Evolutionary conservation across 1,284 basidiomycete species (phyloP).

Genomic region (Gastroboletus turbinatus): DNA sequence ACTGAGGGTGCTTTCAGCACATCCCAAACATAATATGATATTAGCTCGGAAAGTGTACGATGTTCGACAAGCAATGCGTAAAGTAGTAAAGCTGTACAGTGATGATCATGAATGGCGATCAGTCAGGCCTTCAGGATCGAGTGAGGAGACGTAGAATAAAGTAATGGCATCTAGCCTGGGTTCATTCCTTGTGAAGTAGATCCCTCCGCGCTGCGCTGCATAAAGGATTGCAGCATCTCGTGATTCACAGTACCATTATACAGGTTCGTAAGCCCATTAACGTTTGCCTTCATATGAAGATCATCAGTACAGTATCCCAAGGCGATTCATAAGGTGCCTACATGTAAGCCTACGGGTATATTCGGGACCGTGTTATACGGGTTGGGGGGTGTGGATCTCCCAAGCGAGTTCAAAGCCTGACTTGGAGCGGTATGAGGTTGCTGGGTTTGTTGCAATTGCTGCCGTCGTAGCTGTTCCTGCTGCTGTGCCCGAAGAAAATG

Average conservation of each 20-base stretch:
- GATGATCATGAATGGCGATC: not conserved
- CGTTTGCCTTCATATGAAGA: slow-evolving; percentile 15
- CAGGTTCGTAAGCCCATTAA: slow-evolving; percentile 1
- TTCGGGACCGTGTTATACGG: slow-evolving; percentile 11
- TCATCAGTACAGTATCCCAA: slow-evolving; percentile 5
- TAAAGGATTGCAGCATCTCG: slow-evolving; percentile 64
- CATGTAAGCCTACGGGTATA: slow-evolving; percentile 17
- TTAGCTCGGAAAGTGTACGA: slow-evolving; percentile 3
- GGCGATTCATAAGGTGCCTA: slow-evolving; percentile 9
- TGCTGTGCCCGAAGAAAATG: slow-evolving; percentile 25
- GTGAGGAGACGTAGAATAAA: not conserved
- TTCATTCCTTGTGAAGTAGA: slow-evolving; percentile 27
- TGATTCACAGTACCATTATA: slow-evolving; percentile 40
- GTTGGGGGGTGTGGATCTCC: slow-evolving; percentile 11
- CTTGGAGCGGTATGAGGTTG: slow-evolving; percentile 13
- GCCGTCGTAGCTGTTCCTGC: slow-evolving; percentile 30
- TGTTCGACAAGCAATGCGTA: slow-evolving; percentile 18
- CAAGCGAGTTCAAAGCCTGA: slow-evolving; percentile 18
- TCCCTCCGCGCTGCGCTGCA: slow-evolving; percentile 51
- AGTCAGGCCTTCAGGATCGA: not conserved
- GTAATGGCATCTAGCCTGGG: slow-evolving; percentile 9
- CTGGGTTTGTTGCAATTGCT: slow-evolving; percentile 33
- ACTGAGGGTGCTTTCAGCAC: slow-evolving; percentile 56
- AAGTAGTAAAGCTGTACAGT: slow-evolving; percentile 11
- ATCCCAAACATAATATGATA: slow-evolving; percentile 28